These are phyloP conservation scores for Chaetomiaceae sp. DNA, from an alignment of 2,329 filamentous ascomycete genomes.

Conservation along the genomic window DNA sequence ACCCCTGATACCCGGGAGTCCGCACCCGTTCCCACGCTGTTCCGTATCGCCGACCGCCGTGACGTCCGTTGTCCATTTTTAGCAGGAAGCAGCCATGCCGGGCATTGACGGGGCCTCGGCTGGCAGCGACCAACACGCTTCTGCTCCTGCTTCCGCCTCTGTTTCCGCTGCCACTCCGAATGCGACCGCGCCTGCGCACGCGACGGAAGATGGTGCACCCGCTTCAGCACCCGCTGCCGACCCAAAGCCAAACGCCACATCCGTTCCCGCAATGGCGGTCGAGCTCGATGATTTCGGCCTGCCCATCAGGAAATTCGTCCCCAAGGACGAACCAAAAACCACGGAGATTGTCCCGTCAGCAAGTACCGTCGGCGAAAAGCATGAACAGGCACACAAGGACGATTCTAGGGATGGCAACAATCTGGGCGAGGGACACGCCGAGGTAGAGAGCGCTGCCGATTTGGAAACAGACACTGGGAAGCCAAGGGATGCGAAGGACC, in stretches of 20 bases:
- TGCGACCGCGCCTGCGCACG: too few relatives aligned
- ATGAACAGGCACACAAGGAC: neutral
- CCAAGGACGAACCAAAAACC: neutral
- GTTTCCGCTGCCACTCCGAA: too few relatives aligned
- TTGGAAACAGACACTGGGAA: neutral
- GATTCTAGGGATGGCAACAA: neutral
- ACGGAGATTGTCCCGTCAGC: neutral
- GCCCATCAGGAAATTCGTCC: conserved; percentile 47
- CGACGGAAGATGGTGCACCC: conserved; percentile 8
- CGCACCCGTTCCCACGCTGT: too few relatives aligned
- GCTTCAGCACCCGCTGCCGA: neutral
- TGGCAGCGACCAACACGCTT: conserved; percentile 15
- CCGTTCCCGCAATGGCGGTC: conserved; percentile 5
- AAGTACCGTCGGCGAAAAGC: neutral
- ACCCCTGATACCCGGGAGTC: neutral
- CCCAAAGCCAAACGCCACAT: conserved; percentile 3
- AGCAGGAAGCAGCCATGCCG: conserved; percentile 18
- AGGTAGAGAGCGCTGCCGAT: neutral
- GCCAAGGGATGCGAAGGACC: conserved; percentile 5
- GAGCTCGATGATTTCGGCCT: conserved; percentile 68
- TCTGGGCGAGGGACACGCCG: neutral
- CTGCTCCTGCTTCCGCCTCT: conserved; percentile 4
- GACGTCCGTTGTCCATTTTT: neutral
- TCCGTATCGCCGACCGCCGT: neutral
- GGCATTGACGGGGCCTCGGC: conserved; percentile 17